Evolutionary conservation across 2,329 filamentous ascomycete genomes (phyloP), one percentile per base, ranked within the genome.

Genomic region (Blastomyces percursus): DNA sequence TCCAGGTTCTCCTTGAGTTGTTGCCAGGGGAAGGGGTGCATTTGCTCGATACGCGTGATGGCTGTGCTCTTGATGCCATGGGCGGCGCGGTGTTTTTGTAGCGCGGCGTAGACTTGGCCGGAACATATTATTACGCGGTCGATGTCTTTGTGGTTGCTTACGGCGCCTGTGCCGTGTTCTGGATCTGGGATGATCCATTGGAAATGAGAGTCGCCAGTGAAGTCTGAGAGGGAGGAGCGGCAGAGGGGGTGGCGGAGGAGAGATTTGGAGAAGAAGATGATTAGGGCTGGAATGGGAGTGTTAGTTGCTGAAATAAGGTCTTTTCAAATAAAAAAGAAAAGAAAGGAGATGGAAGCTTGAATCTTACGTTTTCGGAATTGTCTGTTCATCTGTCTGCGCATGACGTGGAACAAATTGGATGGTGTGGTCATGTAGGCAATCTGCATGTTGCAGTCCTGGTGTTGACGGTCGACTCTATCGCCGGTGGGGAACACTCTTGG

Each of bases 381-480:
- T 72, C 94, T 86, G 83, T 97, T 92, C 87, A 99, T 96, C 81
- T 99, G 94, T 78, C 94, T 86, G 75, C 94, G 89, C 67, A 99
- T 84, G 69, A 94, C 87, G 79, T 99, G 94, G 87, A 99, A 99
- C 75, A 95, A 78, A 78, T 99, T 99, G 67, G 93, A 84, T 35
- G 94, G 94, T 56, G 88, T 90, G n/a, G 94, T 99, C 86, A 95
- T 92, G 82, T 94, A 96, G 62, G 87, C 91, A 75, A 99, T 89
- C 80, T 99, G 94, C 86, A 99, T 96, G 81, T 99, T 99, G 83
- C 91, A 96, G 80, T 99, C 94, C 80, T 99, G 94, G 81, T 99
- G 94, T 79, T 97, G 94, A 69, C 94, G 91, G 62, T 95, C 87
- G 65, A 97, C 85, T 82, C 94, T 96, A 68, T 96, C 91, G 40